Base-by-base conservation (phyloP, 2,329 filamentous ascomycete genomes). In the Basipetospora chlamydospora region DNA sequence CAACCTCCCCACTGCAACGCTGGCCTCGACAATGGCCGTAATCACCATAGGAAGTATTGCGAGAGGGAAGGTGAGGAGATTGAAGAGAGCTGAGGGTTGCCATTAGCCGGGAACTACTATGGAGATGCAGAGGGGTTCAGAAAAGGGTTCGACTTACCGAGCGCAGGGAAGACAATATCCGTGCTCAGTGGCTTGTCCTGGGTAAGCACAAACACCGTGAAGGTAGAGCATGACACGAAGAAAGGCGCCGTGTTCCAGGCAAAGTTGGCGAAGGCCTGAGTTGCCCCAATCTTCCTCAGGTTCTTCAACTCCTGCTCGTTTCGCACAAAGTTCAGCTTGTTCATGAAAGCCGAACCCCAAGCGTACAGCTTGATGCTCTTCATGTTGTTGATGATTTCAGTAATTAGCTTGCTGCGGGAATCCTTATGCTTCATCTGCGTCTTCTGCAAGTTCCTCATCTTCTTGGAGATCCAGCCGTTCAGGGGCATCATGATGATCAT, bases 381-480 rank as follows among this genome's bases (percentile, higher is more conserved):
- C 83, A 98, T 98, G 60, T 96, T 96, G 66, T 92, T 95, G 51
- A 98, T 67, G 46, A 98, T 98, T 58, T 98, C 90, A 6, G 88
- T 92, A 67, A 96, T 95, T 40, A 98, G 63, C 34, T 88, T 76
- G 32, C 87, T 94, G 51, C 90, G 76, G 26, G 86, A 73, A 50
- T 98, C 90, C 62, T 98, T 98, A 64, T 96, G 96, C 66, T 92
- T 93, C 90, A 98, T 98, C 62, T 98, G 90, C 44, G 77, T 68
- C 59, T 96, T 92, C 54, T 98, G 92, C 48, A 98, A 63, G 29
- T 71, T 85, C 63, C 94, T 95, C 82, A 95, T 95, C 47, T 93
- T 69, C 40, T 80, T 74, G 17, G 90, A 88, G 52, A 96, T 90
- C 42, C 90, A 66, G 33, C 87, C 88, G 53, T 98, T 96, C 47